Conservation (phyloP, 305 asterid genomes). For the Plantago lanceolata region DNA sequence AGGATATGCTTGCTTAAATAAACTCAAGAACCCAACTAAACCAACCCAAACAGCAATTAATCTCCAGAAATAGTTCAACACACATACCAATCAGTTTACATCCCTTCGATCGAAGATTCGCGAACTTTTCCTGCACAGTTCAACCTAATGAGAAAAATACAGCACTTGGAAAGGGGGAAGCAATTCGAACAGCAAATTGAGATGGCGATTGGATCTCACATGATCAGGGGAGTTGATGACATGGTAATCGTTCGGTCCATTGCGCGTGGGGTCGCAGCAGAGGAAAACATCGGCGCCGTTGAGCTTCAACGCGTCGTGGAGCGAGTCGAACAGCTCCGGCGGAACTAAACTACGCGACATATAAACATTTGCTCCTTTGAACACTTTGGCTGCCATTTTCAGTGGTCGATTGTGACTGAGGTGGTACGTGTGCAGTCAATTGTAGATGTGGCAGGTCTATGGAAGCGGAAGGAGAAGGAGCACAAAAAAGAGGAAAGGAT, state of each 20-base stretch:
- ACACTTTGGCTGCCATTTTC: slow-evolving; percentile 57
- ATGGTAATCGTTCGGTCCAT: slow-evolving; percentile 70
- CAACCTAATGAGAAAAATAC: slow-evolving; percentile 10
- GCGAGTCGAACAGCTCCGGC: slow-evolving; percentile 84
- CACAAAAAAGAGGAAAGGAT: not conserved
- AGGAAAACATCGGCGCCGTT: slow-evolving; percentile 82
- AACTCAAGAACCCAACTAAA: slow-evolving; percentile 14
- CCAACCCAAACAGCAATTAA: slow-evolving; percentile 1
- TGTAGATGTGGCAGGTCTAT: not conserved
- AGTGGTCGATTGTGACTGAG: not conserved
- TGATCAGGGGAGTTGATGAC: slow-evolving; percentile 73
- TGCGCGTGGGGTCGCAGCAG: slow-evolving; percentile 89
- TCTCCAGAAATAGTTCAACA: slow-evolving; percentile 3
- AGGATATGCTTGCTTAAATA: not conserved
- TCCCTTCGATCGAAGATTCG: slow-evolving; percentile 69
- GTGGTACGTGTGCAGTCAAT: not conserved
- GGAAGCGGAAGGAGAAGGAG: not conserved
- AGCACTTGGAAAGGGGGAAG: not conserved
- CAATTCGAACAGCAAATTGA: slow-evolving; percentile 7
- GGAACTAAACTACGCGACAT: slow-evolving; percentile 84
- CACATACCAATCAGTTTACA: slow-evolving; percentile 78
- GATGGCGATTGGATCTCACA: slow-evolving; percentile 28
- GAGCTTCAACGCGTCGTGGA: slow-evolving; percentile 86
- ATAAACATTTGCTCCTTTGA: slow-evolving; percentile 63
- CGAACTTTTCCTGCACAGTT: slow-evolving; percentile 71